Evolutionary conservation across 1,284 basidiomycete genomes (phyloP).

Genomic region (Lentinula novae-zelandiae): DNA sequence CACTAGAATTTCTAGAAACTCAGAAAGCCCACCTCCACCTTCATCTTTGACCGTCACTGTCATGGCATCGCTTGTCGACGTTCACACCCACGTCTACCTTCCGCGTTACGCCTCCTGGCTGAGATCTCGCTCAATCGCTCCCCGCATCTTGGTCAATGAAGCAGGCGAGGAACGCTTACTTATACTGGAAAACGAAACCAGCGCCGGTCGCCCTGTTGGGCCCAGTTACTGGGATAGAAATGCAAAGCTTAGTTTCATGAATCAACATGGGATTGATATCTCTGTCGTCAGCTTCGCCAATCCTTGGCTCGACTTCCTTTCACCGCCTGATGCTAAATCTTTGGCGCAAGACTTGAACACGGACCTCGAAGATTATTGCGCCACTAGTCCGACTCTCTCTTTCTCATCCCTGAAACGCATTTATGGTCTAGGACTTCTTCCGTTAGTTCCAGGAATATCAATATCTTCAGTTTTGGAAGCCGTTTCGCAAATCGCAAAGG

Average conservation of each 20-base stretch:
- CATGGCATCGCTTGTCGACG: constrained; percentile 56
- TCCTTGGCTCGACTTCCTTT: constrained; percentile 85
- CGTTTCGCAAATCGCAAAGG: constrained; percentile 59
- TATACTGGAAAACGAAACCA: constrained; percentile 75
- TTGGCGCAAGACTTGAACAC: constrained; percentile 69
- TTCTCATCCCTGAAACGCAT: constrained; percentile 50
- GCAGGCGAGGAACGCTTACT: constrained; percentile 62
- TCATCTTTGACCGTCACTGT: constrained; percentile 14
- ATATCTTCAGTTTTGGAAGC: constrained; percentile 53
- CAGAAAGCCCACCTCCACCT: not conserved
- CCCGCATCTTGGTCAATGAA: constrained; percentile 26
- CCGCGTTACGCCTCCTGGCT: constrained; percentile 58
- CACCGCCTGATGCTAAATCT: constrained; percentile 59
- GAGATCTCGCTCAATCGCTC: constrained; percentile 13
- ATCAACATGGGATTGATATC: constrained; percentile 68
- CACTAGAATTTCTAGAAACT: too few relatives aligned
- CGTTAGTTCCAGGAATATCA: constrained; percentile 66
- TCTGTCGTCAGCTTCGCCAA: constrained; percentile 76
- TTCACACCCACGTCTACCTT: constrained; percentile 83
- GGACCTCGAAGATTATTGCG: constrained; percentile 77
- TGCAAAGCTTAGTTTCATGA: constrained; percentile 77
- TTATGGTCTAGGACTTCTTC: constrained; percentile 83
- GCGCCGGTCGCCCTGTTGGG: constrained; percentile 58
- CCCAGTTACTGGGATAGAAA: constrained; percentile 76
- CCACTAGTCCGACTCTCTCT: constrained; percentile 48